Base-by-base conservation (phyloP, 129 eudicot species). In the Centaurea solstitialis region DNA sequence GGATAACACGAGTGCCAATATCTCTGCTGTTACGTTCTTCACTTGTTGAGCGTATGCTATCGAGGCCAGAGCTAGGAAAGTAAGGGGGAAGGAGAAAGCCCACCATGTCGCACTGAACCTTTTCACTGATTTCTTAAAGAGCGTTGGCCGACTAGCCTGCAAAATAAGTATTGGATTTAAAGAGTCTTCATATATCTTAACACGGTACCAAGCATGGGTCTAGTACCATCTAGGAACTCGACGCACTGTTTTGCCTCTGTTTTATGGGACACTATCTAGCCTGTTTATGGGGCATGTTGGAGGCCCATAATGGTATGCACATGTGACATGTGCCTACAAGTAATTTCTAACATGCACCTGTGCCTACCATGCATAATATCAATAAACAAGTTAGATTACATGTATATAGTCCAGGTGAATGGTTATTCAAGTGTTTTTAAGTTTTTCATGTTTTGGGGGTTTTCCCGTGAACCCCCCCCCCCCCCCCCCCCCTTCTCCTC, bases 61-160 rank as follows among this genome's bases (percentile, higher is more conserved):
- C 4, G 96, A 81, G 0, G 98, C 93, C 20, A 93, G 79, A n/a
- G 96, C 96, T 18, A 93, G 88, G 79, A 87, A 85, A 17, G 89
- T 88, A 23, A 87, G 57, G 6, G 96, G 93, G 57, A 85, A 93
- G 10, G 96, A 90, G 84, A 83, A 93, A 68, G 98, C 96, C 98
- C 98, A 93, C 98, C 96, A 93, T 17, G 89, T 87, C 38, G 89
- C 73, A 47, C 75, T 90, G 79, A 87, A 90, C 85, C 80, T 88
- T 69, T 76, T 91, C 90, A 91, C 79, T 0, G 98, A 88, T 83
- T 89, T 93, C 92, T 86, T 89, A 82, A 93, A 93, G 17, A 93
- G 85, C 47, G 18, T 57, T 57, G 96, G 91, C 23, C 94, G 78
- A 67, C 86, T 81, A 24, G 79, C 93, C 96, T 93, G 68, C 53